phyloP scores from a whole-genome alignment of 148 eudicot species.

The Limonium bicolor region DNA sequence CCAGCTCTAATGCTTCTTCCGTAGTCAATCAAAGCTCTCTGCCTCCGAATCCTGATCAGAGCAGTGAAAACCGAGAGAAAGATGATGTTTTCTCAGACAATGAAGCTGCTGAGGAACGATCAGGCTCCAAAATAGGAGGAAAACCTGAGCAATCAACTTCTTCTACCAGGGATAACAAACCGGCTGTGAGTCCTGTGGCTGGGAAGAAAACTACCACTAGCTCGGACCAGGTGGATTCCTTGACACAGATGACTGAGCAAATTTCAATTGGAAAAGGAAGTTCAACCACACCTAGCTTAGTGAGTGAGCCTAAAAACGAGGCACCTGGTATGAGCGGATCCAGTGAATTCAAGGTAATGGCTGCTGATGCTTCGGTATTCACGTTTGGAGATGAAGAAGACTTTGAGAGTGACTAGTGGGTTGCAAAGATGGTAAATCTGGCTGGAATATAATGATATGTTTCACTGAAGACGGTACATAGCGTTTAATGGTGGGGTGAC shows the following conservation, averaged over 20 bases:
- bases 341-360: conserved; percentile 94
- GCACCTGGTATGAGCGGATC: conserved; percentile 30
- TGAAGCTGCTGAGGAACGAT: conserved; percentile 54
- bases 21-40: conserved; percentile 16
- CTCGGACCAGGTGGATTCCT: conserved; percentile 23
- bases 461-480: too few species aligned
- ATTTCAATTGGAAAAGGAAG: conserved; percentile 34
- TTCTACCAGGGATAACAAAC: conserved; percentile 12
- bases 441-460: too few species aligned
- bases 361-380: conserved; percentile 97
- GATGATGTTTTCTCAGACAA: conserved; percentile 85
- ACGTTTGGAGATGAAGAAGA: conserved; percentile 94
- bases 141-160: conserved; percentile 16
- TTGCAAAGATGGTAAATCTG: too few species aligned
- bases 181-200: conserved; percentile 16
- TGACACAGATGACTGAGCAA: conserved; percentile 44
- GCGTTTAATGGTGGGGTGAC: too few species aligned
- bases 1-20: conserved; percentile 19
- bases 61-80: conserved; percentile 32
- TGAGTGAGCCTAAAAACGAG: conserved; percentile 16
- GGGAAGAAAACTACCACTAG: conserved; percentile 13
- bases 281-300: conserved; percentile 10
- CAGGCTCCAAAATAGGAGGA: conserved; percentile 25
- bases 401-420: conserved; percentile 73
- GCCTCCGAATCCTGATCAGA: conserved; percentile 20